These are phyloP conservation scores for Tuber borchii DNA, from an alignment of 495 filamentous ascomycete genomes.

Conservation along the genomic window DNA sequence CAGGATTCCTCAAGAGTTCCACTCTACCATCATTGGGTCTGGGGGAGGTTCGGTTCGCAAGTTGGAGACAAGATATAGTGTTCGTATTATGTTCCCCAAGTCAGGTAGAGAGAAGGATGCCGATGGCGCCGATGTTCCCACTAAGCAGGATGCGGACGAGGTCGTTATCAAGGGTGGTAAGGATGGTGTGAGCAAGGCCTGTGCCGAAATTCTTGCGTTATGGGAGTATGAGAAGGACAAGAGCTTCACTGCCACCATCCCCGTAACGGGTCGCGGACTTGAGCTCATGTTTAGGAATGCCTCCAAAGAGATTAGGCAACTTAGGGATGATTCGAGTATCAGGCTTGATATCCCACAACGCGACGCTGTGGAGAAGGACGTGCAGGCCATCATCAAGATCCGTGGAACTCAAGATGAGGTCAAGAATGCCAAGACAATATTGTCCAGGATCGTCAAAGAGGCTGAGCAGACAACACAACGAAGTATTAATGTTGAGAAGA, in stretches of 20 bases:
- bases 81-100: slow-evolving; percentile 87
- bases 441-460: slow-evolving; percentile 72
- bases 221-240: slow-evolving; percentile 82
- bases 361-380: slow-evolving; percentile 50
- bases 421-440: slow-evolving; percentile 75
- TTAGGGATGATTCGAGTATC: slow-evolving; percentile 72
- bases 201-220: slow-evolving; percentile 79
- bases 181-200: slow-evolving; percentile 81
- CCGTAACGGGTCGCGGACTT: slow-evolving; percentile 79
- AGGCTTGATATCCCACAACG: slow-evolving; percentile 80
- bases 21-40: slow-evolving; percentile 39
- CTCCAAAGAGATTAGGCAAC: slow-evolving; percentile 80
- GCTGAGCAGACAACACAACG: slow-evolving; percentile 81
- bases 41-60: slow-evolving; percentile 37
- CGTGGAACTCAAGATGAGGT: slow-evolving; percentile 88
- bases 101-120: slow-evolving; percentile 63
- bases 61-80: slow-evolving; percentile 62
- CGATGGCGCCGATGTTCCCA: slow-evolving; percentile 55
- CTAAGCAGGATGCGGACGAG: slow-evolving; percentile 77
- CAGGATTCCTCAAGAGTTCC: slow-evolving; percentile 36
- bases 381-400: slow-evolving; percentile 72
- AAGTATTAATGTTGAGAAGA: slow-evolving; percentile 80
- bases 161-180: slow-evolving; percentile 84
- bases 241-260: slow-evolving; percentile 66
- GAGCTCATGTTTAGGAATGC: slow-evolving; percentile 84